These are phyloP conservation scores for Medicago arabica DNA, from an alignment of 306 rosid species.

Conservation along the genomic window DNA sequence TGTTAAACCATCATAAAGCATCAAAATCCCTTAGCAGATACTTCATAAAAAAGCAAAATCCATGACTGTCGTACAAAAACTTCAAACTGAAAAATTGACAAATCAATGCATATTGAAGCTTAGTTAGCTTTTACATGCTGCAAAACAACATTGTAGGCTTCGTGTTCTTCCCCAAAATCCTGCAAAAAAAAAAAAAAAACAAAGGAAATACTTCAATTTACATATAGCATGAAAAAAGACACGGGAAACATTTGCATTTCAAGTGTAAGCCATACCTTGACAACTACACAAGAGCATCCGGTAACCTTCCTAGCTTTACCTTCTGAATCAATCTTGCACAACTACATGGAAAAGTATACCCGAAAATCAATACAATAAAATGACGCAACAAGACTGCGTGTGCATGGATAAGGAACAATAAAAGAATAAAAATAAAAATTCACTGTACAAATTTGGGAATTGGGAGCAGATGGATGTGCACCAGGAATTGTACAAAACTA, in stretches of 20 bases:
- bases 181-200: neutral
- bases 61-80: neutral
- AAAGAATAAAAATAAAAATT: neutral
- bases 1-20: neutral
- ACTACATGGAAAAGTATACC: neutral
- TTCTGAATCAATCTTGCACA: constrained; percentile 26
- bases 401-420: neutral
- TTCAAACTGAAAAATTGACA: neutral
- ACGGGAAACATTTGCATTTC: neutral
- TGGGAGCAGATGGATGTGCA: neutral
- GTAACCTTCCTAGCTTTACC: constrained; percentile 27
- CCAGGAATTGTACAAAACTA: neutral
- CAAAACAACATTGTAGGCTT: constrained; percentile 31
- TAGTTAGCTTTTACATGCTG: constrained; percentile 21
- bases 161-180: constrained; percentile 25
- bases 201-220: neutral
- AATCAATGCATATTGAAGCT: constrained; percentile 2
- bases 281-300: constrained; percentile 15
- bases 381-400: neutral
- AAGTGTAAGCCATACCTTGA: neutral
- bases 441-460: neutral
- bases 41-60: neutral
- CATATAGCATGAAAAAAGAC: neutral
- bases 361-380: neutral
- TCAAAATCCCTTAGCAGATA: neutral